These are phyloP conservation scores for Castanea sativa DNA, from an alignment of 306 rosid genomes.

Conservation along the genomic window DNA sequence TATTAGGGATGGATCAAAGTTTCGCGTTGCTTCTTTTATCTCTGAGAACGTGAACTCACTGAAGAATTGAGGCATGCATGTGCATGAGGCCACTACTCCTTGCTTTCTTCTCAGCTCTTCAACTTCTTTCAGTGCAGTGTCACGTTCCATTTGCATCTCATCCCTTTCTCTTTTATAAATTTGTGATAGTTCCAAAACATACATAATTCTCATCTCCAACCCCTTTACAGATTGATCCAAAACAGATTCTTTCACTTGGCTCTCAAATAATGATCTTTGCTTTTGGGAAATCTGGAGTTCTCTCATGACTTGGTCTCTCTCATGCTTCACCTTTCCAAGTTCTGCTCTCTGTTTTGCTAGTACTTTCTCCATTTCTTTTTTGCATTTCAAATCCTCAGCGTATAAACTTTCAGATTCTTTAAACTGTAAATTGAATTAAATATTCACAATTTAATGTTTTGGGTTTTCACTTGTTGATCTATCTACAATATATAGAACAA, in stretches of 20 bases:
- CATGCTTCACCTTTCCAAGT: too few species aligned
- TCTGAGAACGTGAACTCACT: slow-evolving; percentile 38
- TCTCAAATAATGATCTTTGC: slow-evolving; percentile 50
- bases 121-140: background rate
- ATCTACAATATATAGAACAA: too few species aligned
- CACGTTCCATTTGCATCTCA: too few species aligned
- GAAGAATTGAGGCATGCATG: slow-evolving; percentile 39
- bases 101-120: background rate
- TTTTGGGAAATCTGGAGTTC: slow-evolving; percentile 48
- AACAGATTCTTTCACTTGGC: slow-evolving; percentile 50
- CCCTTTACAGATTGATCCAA: slow-evolving; percentile 38
- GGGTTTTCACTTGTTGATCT: too few species aligned
- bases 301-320: slow-evolving; percentile 37
- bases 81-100: background rate
- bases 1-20: slow-evolving; percentile 37
- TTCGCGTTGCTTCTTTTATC: slow-evolving; percentile 40
- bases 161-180: slow-evolving; percentile 54
- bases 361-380: too few species aligned
- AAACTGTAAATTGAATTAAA: too few species aligned
- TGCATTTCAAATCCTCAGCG: too few species aligned
- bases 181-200: slow-evolving; percentile 45
- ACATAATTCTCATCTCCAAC: slow-evolving; percentile 49
- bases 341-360: slow-evolving; percentile 10
- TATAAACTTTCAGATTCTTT: too few species aligned
- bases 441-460: too few species aligned